A percentile compares a stretch with the other conserved stretches of the same genome.
Evolutionary conservation across 2,329 filamentous ascomycete species (phyloP).

Genomic region (Byssochlamys sp.): DNA sequence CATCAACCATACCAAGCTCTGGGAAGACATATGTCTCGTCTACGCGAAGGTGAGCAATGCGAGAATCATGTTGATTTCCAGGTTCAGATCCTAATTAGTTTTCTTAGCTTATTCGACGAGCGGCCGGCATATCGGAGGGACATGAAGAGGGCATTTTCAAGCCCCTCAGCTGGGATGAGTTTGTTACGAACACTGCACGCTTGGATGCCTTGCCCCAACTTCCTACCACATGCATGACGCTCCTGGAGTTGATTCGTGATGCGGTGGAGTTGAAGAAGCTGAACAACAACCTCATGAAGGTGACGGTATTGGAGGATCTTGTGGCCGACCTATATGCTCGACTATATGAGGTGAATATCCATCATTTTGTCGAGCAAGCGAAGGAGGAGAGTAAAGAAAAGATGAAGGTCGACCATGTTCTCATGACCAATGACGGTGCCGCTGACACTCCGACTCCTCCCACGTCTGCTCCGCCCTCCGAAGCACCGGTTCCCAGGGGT

Average conservation of each 20-base stretch:
- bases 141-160: slow-evolving; percentile 59
- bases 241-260: slow-evolving; percentile 56
- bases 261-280: slow-evolving; percentile 63
- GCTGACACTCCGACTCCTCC: slow-evolving; percentile 22
- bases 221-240: slow-evolving; percentile 35
- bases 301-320: slow-evolving; percentile 78
- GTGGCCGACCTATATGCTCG: slow-evolving; percentile 80
- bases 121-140: slow-evolving; percentile 49
- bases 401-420: slow-evolving; percentile 39
- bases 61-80: slow-evolving; percentile 6
- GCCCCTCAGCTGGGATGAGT: slow-evolving; percentile 55
- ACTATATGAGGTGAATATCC: slow-evolving; percentile 30
- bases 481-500: slow-evolving; percentile 26
- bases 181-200: slow-evolving; percentile 48
- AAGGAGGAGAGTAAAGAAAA: slow-evolving; percentile 38
- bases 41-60: slow-evolving; percentile 41
- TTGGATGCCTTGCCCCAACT: slow-evolving; percentile 51
- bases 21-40: slow-evolving; percentile 51
- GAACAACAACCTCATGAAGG: slow-evolving; percentile 80
- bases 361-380: slow-evolving; percentile 29
- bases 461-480: slow-evolving; percentile 22
- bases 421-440: slow-evolving; percentile 29
- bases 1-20: slow-evolving; percentile 53
- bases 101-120: slow-evolving; percentile 46
- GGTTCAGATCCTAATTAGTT: slow-evolving; percentile 19